Percentiles rank a stretch among this genome's conserved stretches.
phyloP scores from a whole-genome alignment of 257 asterid species.

The Lithospermum erythrorhizon region DNA sequence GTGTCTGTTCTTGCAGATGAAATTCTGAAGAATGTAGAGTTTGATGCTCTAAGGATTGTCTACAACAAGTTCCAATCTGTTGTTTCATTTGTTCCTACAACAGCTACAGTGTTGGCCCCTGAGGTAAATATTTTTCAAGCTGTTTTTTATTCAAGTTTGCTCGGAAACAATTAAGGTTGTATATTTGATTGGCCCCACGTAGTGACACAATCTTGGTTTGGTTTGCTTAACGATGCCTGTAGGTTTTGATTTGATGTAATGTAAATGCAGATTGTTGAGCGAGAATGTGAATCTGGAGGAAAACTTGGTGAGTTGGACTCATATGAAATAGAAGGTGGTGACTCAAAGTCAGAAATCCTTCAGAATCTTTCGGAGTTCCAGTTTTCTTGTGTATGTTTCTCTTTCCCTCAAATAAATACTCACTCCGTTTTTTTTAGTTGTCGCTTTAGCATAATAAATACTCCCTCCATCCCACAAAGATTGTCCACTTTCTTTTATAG shows the following conservation, averaged over 20 bases:
- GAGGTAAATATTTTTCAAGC: slow-evolving; percentile 38
- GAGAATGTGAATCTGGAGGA: slow-evolving; percentile 92
- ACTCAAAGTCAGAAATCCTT: slow-evolving; percentile 85
- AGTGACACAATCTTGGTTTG: too few species aligned
- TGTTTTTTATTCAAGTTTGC: too few species aligned
- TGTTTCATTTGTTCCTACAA: slow-evolving; percentile 62
- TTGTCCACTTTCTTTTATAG: too few species aligned
- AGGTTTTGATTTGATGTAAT: too few species aligned
- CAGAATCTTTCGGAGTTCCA: slow-evolving; percentile 45
- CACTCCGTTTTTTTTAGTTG: too few species aligned
- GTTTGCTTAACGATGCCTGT: too few species aligned
- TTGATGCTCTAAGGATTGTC: slow-evolving; percentile 74
- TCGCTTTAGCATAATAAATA: too few species aligned
- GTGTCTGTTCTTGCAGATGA: slow-evolving; percentile 97
- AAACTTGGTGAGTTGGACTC: slow-evolving; percentile 78
- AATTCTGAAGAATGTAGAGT: slow-evolving; percentile 83
- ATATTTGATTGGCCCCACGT: too few species aligned
- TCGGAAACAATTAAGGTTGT: too few species aligned
- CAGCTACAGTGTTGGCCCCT: slow-evolving; percentile 78
- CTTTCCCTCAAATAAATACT: too few species aligned
- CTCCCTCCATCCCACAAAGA: too few species aligned
- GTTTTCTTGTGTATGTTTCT: too few species aligned
- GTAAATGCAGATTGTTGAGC: slow-evolving; percentile 54
- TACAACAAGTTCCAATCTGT: slow-evolving; percentile 92
- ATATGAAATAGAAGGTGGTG: slow-evolving; percentile 94